Conservation (phyloP, 257 asterid species). For the Solanum bulbocastanum region DNA sequence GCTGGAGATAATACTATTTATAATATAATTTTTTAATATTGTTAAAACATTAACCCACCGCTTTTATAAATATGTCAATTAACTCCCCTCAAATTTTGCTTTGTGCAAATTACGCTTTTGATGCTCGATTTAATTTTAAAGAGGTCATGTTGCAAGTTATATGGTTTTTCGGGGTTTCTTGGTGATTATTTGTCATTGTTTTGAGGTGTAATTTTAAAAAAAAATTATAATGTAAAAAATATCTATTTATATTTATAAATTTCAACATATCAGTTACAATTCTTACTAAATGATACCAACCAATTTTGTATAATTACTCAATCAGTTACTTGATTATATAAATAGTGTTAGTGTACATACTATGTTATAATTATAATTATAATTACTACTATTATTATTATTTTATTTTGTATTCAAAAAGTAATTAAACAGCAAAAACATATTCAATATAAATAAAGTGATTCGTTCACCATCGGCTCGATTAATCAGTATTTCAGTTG, state of each 20-base stretch:
- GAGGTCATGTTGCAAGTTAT: neutral
- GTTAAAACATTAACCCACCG: neutral
- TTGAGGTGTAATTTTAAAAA: neutral
- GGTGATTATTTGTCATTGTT: neutral
- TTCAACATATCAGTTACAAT: neutral
- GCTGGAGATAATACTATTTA: neutral
- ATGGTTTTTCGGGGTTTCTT: rapidly evolving
- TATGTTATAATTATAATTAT: too few species aligned
- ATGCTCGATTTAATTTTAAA: neutral
- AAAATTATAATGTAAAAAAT: neutral
- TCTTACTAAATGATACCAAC: neutral
- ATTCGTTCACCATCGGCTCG: rapidly evolving
- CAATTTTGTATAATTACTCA: neutral
- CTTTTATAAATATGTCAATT: neutral
- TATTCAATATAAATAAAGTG: neutral
- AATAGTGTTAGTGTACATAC: neutral
- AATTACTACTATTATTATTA: too few species aligned
- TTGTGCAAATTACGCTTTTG: neutral
- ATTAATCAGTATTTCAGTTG: neutral
- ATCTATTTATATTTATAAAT: neutral
- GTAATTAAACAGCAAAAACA: too few species aligned
- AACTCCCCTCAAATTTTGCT: neutral
- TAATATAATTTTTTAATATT: neutral
- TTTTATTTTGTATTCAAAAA: neutral
- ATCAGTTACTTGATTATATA: neutral